phyloP scores from a whole-genome alignment of 257 asterid species.

The Scutellaria barbata region DNA sequence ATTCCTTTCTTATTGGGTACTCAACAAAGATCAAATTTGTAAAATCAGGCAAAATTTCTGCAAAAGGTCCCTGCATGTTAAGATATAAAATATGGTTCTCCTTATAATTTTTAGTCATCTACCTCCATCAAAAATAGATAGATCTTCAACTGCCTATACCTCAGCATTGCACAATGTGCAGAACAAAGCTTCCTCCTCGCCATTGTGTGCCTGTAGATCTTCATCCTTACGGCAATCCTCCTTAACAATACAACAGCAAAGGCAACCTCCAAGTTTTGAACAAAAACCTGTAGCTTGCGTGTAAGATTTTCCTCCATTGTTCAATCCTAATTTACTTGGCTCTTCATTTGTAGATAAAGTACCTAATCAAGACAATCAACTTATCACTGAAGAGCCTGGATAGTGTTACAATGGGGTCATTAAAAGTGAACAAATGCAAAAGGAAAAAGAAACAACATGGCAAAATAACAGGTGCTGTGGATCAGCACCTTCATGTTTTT shows the following conservation, averaged over 20 bases:
- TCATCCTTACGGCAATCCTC: slow-evolving; percentile 88
- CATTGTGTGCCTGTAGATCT: slow-evolving; percentile 55
- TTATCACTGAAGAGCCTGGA: slow-evolving; percentile 32
- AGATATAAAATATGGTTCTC: not conserved
- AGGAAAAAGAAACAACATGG: not conserved
- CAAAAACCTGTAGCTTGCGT: slow-evolving; percentile 54
- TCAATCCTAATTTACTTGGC: slow-evolving; percentile 58
- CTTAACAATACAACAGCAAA: slow-evolving; percentile 71
- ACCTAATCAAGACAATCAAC: slow-evolving; percentile 47
- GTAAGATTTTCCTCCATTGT: slow-evolving; percentile 57
- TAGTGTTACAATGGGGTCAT: not conserved
- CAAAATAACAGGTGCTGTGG: not conserved
- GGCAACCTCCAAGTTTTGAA: slow-evolving; percentile 62
- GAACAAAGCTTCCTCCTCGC: slow-evolving; percentile 90
- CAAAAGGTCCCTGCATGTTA: not conserved
- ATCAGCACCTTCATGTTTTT: not conserved
- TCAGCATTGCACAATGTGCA: slow-evolving; percentile 97
- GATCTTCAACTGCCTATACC: slow-evolving; percentile 51
- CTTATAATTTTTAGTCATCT: not conserved
- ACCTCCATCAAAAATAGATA: slow-evolving; percentile 16
- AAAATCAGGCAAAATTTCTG: slow-evolving; percentile 22
- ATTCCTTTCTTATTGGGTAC: not conserved
- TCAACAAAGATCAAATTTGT: slow-evolving; percentile 1
- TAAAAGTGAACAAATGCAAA: slow-evolving; percentile 8
- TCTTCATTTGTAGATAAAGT: slow-evolving; percentile 59